These are phyloP conservation scores for Euphorbia celastroides DNA, from an alignment of 441 rosid species.

Conservation along the genomic window DNA sequence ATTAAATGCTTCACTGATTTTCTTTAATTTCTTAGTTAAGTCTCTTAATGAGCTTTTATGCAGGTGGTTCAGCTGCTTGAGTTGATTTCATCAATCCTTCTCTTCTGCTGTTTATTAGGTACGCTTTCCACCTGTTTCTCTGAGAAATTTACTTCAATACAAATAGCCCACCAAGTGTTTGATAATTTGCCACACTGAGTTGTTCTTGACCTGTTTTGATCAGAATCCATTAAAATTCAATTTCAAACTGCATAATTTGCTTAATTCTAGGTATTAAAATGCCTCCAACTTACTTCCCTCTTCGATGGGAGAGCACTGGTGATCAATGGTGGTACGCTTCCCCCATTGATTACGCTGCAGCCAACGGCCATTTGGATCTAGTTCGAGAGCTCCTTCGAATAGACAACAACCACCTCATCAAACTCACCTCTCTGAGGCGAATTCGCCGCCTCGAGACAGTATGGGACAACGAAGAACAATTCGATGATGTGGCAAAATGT, in stretches of 20 bases:
- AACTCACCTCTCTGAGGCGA: slow-evolving; percentile 92
- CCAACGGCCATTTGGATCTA: slow-evolving; percentile 80
- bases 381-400: slow-evolving; percentile 77
- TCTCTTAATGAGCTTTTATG: slow-evolving; percentile 17
- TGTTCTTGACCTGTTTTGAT: too few species aligned
- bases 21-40: slow-evolving; percentile 19
- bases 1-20: neutral
- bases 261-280: slow-evolving; percentile 24
- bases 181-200: too few species aligned
- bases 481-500: slow-evolving; percentile 51
- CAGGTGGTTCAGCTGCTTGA: slow-evolving; percentile 31
- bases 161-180: too few species aligned
- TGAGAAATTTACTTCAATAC: too few species aligned
- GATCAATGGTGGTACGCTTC: slow-evolving; percentile 99
- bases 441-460: slow-evolving; percentile 96
- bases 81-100: slow-evolving; percentile 12
- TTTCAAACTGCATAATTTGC: neutral
- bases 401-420: slow-evolving; percentile 84
- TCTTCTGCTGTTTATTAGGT: slow-evolving; percentile 14
- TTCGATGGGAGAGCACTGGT: slow-evolving; percentile 96
- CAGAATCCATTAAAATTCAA: neutral
- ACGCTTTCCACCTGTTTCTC: slow-evolving; percentile 1
- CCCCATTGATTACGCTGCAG: slow-evolving; percentile 92
- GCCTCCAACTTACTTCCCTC: slow-evolving; percentile 82
- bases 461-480: slow-evolving; percentile 79